Conservation (phyloP, 2,329 filamentous ascomycete genomes). For the Neocatenulostroma microsporum region DNA sequence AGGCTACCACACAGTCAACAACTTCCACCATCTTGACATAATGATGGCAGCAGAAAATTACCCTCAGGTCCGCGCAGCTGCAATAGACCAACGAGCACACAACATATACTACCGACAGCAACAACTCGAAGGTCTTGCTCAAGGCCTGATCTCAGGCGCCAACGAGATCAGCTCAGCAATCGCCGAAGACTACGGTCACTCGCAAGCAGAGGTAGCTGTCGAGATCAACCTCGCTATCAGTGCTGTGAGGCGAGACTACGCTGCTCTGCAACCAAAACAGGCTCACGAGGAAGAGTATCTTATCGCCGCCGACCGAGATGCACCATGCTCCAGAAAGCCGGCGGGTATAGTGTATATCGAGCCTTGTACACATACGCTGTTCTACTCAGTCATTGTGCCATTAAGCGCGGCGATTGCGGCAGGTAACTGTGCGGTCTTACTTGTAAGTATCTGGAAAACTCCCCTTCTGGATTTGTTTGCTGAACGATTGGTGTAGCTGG, state of each 20-base stretch:
- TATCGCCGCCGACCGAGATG: constrained; percentile 35
- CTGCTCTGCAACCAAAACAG: constrained; percentile 32
- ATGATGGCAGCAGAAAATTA: constrained; percentile 25
- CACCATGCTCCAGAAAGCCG: constrained; percentile 26
- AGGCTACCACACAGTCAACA: too few species aligned
- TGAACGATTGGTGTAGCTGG: constrained; percentile 25
- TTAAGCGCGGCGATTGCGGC: constrained; percentile 43
- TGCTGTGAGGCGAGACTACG: constrained; percentile 35
- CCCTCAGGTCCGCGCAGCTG: constrained; percentile 32
- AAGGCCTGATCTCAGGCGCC: constrained; percentile 30
- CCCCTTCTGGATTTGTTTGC: too few species aligned
- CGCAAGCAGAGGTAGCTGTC: constrained; percentile 32
- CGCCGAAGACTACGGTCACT: constrained; percentile 31
- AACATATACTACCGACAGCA: constrained; percentile 42
- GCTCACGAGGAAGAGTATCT: constrained; percentile 37
- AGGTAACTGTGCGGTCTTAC: constrained; percentile 45
- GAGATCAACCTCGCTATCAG: constrained; percentile 38
- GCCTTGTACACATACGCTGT: constrained; percentile 41
- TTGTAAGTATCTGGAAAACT: constrained; percentile 32
- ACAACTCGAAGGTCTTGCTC: constrained; percentile 39
- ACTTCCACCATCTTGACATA: too few species aligned
- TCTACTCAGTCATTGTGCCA: constrained; percentile 41
- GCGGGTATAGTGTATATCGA: constrained; percentile 43
- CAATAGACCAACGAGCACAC: constrained; percentile 38
- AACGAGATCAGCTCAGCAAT: constrained; percentile 35